phyloP scores from a whole-genome alignment of 352 stramenopile species.

The Pythium apleroticum region DNA sequence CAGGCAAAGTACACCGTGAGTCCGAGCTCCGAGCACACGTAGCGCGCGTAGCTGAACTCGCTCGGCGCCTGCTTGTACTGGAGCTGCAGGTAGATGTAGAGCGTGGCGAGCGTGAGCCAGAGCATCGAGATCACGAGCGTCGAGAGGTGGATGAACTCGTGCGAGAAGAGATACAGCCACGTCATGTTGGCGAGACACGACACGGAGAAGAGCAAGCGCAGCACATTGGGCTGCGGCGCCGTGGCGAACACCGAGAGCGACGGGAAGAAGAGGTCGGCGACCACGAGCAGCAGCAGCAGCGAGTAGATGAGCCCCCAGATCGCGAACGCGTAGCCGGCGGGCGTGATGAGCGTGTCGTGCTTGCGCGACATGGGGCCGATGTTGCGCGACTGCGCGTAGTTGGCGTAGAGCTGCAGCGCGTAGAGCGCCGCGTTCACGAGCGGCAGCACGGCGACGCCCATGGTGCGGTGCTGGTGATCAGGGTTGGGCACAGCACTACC shows the following conservation, averaged over 20 bases:
- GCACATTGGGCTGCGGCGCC: conserved; percentile 43
- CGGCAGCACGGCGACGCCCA: conserved; percentile 37
- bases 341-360: conserved; percentile 79
- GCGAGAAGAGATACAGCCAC: conserved; percentile 73
- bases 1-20: conserved; percentile 78
- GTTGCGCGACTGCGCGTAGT: conserved; percentile 44
- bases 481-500: no score
- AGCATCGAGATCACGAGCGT: conserved; percentile 56
- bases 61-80: conserved; percentile 29
- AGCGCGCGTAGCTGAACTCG: conserved; percentile 44
- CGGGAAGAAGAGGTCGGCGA: conserved; percentile 35
- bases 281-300: conserved; percentile 46
- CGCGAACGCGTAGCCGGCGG: conserved; percentile 68
- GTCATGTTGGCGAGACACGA: conserved; percentile 68
- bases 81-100: conserved; percentile 59
- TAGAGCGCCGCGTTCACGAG: conserved; percentile 67
- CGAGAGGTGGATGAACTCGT: conserved; percentile 60
- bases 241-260: conserved; percentile 53
- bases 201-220: conserved; percentile 59
- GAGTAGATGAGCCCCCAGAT: conserved; percentile 85
- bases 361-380: conserved; percentile 39
- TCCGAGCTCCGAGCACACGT: conserved; percentile 56
- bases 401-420: conserved; percentile 62
- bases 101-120: conserved; percentile 56
- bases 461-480: no score